phyloP scores from a whole-genome alignment of 129 eudicot species.

The Escallonia herrerae region DNA sequence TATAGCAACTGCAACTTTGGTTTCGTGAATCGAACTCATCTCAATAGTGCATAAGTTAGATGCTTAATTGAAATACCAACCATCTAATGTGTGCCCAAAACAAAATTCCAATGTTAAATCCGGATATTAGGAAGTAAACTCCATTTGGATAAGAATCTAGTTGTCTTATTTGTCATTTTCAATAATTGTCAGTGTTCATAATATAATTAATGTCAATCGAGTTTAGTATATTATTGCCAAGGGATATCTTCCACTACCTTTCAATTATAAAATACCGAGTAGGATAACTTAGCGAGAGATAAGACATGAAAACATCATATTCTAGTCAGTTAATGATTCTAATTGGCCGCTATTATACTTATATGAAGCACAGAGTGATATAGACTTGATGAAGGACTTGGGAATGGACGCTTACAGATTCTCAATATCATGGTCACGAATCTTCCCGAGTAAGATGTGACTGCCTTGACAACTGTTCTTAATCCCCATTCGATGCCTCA shows the following conservation, averaged over 20 bases:
- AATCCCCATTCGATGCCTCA: background rate
- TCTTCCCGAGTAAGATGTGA: conserved; percentile 66
- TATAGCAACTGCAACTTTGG: too few relatives aligned
- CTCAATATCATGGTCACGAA: conserved; percentile 96
- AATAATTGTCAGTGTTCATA: too few relatives aligned
- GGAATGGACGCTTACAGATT: conserved; percentile 99
- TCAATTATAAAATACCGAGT: conserved; percentile 7
- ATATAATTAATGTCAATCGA: too few relatives aligned
- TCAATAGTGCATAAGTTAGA: too few relatives aligned
- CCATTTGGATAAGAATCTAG: too few relatives aligned
- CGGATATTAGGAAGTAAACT: too few relatives aligned
- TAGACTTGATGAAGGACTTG: conserved; percentile 85
- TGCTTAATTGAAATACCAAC: too few relatives aligned
- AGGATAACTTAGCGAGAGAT: conserved; percentile 6
- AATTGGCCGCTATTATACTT: conserved; percentile 1
- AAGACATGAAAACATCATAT: background rate
- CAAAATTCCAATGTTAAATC: too few relatives aligned
- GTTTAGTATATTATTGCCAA: background rate
- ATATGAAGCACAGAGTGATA: conserved; percentile 50
- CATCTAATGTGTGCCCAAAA: too few relatives aligned
- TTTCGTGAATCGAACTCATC: too few relatives aligned
- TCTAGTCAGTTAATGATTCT: conserved; percentile 2
- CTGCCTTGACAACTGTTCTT: background rate
- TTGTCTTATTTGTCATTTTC: too few relatives aligned
- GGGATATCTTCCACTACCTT: background rate